Base-by-base conservation (phyloP, 768 basidiomycete genomes). In the Cystofilobasidium macerans region DNA sequence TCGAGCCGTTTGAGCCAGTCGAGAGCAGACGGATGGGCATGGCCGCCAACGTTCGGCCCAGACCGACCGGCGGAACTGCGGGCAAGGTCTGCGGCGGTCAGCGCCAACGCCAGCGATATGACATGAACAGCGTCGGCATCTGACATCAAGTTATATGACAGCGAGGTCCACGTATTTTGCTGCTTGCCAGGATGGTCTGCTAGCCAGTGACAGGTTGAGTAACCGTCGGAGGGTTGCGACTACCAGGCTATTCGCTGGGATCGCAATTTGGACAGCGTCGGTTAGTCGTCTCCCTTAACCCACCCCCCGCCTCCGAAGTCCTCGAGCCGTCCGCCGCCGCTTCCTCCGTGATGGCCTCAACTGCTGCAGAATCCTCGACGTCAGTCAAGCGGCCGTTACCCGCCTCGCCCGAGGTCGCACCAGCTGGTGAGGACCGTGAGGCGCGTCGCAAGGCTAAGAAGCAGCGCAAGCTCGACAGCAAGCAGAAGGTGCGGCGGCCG, bases 381-480 rank as follows among this genome's bases (percentile, higher is more conserved):
- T 54, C 51, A 5, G 13, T 12, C 28, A 54, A 54, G 51, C 51
- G 51, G 11, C 28, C 51, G 28, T 18, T 54, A 30, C 51, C 51
- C 51, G 7, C 18, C 9, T 54, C 51, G 13, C 51, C 51, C 11
- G 51, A 54, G 28, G 28, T 14, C 28, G 26, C 20, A 6, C 22
- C 30, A 6, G 30, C 51, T 26, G 51, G 20, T 30, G 51, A 28
- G 26, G 51, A 54, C 51, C 26, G 30, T 16, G 51, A 54, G 51
- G 51, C 51, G 26, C 28, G 58, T 9, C 58, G 36, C 38, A 60
- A 40, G 58, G 36, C 36, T 26, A 60, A 42, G 35, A 60, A 60
- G 58, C 38, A 28, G 24, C 36, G 43, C 58, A 30, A 45, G 43
- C 36, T 60, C 40, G 22, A 60, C 9, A 24, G 45, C 45, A 47